A percentile compares a stretch with the other conserved stretches of the same genome.
Evolutionary conservation across 148 eudicot species (phyloP).

Genomic region (Rhododendron vialii): DNA sequence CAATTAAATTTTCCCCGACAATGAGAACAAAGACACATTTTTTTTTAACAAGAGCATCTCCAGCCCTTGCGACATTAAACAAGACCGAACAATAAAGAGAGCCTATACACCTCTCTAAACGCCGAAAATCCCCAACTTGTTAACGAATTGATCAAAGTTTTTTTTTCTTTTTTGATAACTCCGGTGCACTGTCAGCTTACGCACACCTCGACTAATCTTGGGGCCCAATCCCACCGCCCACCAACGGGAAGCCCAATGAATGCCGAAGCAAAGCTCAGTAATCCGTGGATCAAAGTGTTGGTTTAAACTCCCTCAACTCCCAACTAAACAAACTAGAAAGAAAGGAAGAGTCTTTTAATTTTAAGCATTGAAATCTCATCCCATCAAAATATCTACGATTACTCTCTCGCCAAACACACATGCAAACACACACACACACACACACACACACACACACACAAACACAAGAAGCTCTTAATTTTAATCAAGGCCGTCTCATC

Average conservation of each 20-base stretch:
- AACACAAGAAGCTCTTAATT: no score
- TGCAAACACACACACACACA: no score
- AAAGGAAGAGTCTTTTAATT: neutral
- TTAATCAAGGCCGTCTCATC: no score
- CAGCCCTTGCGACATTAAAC: no score
- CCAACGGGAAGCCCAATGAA: no score
- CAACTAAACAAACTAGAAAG: neutral
- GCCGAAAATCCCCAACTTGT: neutral
- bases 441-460: no score
- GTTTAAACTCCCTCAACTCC: neutral
- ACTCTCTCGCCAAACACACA: no score
- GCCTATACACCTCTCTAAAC: neutral
- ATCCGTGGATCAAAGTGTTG: neutral
- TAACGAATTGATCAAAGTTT: neutral
- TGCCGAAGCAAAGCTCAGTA: neutral
- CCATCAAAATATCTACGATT: neutral
- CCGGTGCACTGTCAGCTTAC: neutral
- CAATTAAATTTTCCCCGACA: neutral
- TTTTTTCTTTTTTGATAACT: no score
- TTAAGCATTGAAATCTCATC: neutral
- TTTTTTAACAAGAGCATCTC: no score
- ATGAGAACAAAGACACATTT: neutral
- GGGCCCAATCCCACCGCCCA: no score
- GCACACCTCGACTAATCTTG: neutral
- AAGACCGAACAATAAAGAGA: neutral